Evolutionary conservation across 169 alveolate genomes (phyloP).

Genomic region (Plasmodium berghei): DNA sequence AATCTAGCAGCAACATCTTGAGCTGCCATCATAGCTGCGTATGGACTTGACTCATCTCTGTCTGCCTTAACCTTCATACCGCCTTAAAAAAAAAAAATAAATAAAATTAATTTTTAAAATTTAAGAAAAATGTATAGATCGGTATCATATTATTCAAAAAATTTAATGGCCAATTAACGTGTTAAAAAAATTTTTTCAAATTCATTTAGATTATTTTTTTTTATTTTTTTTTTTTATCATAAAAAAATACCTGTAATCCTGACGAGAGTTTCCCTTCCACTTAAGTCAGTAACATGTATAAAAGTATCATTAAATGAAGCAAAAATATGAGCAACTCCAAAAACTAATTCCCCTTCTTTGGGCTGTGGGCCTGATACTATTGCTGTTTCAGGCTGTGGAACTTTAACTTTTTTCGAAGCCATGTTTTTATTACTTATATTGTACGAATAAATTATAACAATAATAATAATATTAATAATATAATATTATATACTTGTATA

Average conservation of each 20-base stretch:
- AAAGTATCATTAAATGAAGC: constrained; percentile 99
- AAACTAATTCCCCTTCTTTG: constrained; percentile 94
- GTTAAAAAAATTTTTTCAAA: background rate
- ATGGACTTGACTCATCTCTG: constrained; percentile 99
- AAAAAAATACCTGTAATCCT: constrained; percentile 94
- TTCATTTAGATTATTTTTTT: background rate
- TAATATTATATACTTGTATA: too few species aligned
- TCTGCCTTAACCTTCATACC: constrained; percentile 99
- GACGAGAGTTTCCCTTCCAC: constrained; percentile 99
- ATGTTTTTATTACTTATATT: constrained; percentile 11
- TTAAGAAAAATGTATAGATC: too few species aligned
- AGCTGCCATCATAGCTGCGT: constrained; percentile 99
- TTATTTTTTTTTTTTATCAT: background rate
- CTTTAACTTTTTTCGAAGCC: constrained; percentile 74
- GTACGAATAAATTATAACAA: background rate
- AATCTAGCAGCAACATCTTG: constrained; percentile 97
- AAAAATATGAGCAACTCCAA: constrained; percentile 99
- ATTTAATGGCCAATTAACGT: too few species aligned
- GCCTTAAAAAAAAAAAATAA: constrained; percentile 78
- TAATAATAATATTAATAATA: too few species aligned
- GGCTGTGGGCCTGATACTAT: constrained; percentile 87
- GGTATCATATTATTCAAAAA: too few species aligned
- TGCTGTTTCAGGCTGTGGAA: constrained; percentile 77
- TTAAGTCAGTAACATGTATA: constrained; percentile 99
- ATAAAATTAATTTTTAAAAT: background rate